A percentile compares a stretch with the other conserved stretches of the same genome.
Evolutionary conservation across 169 alveolate species (phyloP).

Genomic region (Prorocentrum cordatum): DNA sequence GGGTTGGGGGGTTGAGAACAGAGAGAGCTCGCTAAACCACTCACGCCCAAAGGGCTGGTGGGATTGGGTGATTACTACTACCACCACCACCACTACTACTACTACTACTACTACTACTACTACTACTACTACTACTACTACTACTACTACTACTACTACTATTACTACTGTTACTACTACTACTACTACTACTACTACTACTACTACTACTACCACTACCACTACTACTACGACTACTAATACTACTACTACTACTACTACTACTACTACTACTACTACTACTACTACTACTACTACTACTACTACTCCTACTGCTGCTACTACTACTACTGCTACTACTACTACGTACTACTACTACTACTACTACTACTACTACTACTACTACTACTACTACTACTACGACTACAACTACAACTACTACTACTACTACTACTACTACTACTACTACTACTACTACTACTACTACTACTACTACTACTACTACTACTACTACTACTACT

Average conservation of each 20-base stretch:
- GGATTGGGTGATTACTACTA: no score
- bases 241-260: no score
- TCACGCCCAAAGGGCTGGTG: no score
- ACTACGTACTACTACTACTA: background rate
- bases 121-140: no score
- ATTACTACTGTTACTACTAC: background rate
- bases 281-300: no score
- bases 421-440: background rate
- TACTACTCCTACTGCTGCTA: background rate
- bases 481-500: background rate
- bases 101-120: background rate
- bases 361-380: background rate
- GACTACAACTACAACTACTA: background rate
- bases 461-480: background rate
- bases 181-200: no score
- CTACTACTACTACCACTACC: no score
- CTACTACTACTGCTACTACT: background rate
- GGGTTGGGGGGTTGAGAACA: no score
- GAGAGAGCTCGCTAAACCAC: no score
- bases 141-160: no score
- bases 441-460: background rate
- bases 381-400: background rate
- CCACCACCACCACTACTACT: background rate
- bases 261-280: no score
- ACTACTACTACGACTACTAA: no score